Percentiles rank a stretch among this genome's conserved stretches.
Conservation (phyloP, 345 rosid species). For the Ceriops tagal region DNA sequence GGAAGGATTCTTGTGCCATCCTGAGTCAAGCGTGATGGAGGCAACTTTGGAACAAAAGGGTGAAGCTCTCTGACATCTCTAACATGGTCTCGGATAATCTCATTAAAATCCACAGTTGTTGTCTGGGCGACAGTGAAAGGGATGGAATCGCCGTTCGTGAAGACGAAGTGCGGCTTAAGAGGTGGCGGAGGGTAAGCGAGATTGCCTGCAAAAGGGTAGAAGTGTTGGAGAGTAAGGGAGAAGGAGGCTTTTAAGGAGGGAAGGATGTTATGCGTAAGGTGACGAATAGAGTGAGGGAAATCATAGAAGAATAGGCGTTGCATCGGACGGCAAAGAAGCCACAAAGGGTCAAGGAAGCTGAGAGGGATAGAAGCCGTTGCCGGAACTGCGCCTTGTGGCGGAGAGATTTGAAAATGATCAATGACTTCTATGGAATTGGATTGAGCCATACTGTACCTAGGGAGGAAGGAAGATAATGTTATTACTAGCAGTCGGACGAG, state of each 20-base stretch:
- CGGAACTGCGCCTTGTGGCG: slow-evolving; percentile 15
- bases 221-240: slow-evolving; percentile 24
- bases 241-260: slow-evolving; percentile 26
- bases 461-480: too few relatives aligned
- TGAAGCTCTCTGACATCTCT: slow-evolving; percentile 16
- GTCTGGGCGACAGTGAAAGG: slow-evolving; percentile 32
- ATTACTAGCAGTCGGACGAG: too few relatives aligned
- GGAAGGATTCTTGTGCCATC: slow-evolving; percentile 10
- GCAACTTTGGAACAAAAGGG: slow-evolving; percentile 29
- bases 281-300: slow-evolving; percentile 14
- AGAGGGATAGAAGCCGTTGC: slow-evolving; percentile 11
- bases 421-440: not conserved
- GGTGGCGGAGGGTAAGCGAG: slow-evolving; percentile 27
- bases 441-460: too few relatives aligned
- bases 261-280: slow-evolving; percentile 12
- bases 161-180: slow-evolving; percentile 24
- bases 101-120: slow-evolving; percentile 12
- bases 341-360: slow-evolving; percentile 14
- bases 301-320: slow-evolving; percentile 32
- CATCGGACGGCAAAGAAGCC: slow-evolving; percentile 17
- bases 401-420: slow-evolving; percentile 15
- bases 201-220: slow-evolving; percentile 28
- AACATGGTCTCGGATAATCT: slow-evolving; percentile 14
- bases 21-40: not conserved
- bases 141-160: slow-evolving; percentile 16